phyloP scores from a whole-genome alignment of 345 rosid genomes.

The Gossypium mustelinum region DNA sequence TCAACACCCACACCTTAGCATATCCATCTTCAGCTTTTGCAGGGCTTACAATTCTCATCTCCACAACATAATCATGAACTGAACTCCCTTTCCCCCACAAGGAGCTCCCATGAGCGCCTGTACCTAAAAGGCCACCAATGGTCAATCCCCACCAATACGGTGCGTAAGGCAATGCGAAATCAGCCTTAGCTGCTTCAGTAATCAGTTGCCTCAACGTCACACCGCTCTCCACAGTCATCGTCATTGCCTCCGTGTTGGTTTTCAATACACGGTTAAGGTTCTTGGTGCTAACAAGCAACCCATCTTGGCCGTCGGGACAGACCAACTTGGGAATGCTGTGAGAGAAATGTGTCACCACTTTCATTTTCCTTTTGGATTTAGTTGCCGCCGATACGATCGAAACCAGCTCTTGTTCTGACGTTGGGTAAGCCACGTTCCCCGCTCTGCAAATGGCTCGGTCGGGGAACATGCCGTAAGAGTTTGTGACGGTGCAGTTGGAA shows the following conservation, averaged over 20 bases:
- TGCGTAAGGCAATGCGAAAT: conserved; percentile 65
- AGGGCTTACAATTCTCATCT: conserved; percentile 54
- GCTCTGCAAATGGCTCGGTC: conserved; percentile 61
- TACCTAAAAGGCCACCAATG: conserved; percentile 66
- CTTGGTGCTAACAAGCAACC: conserved; percentile 71
- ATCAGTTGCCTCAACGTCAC: conserved; percentile 57
- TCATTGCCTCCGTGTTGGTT: conserved; percentile 35
- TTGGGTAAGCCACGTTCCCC: conserved; percentile 52
- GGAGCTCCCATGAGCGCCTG: conserved; percentile 89
- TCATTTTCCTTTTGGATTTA: conserved; percentile 49
- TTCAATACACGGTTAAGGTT: conserved; percentile 34
- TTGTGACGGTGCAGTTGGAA: conserved; percentile 57
- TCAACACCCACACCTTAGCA: conserved; percentile 42
- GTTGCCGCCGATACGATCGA: conserved; percentile 54
- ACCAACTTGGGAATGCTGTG: conserved; percentile 73
- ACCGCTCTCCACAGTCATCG: conserved; percentile 62
- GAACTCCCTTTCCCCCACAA: conserved; percentile 77
- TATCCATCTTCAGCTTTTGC: conserved; percentile 41
- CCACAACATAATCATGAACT: conserved; percentile 62
- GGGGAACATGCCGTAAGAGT: conserved; percentile 63
- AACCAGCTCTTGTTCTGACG: conserved; percentile 52
- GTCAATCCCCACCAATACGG: conserved; percentile 96
- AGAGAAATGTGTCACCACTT: conserved; percentile 62
- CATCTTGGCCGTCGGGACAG: conserved; percentile 58
- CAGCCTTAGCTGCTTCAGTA: conserved; percentile 49